A percentile compares a stretch with the other conserved stretches of the same genome.
phyloP scores from a whole-genome alignment of 139 green algal genomes.

The Closterium sp. region DNA sequence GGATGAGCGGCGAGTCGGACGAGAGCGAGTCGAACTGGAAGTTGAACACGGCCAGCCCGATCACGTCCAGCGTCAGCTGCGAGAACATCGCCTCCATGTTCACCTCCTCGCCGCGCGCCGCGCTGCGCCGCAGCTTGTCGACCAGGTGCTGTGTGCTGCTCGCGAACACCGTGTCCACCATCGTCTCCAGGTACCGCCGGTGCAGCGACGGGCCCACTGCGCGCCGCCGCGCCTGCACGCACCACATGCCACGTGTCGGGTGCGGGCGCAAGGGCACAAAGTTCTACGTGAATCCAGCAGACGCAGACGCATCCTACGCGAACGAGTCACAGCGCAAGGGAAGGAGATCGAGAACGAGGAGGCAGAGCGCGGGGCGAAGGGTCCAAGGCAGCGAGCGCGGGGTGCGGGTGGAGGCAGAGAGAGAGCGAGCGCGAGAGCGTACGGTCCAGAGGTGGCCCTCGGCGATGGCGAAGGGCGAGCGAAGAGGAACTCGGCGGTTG shows the following conservation, averaged over 20 bases:
- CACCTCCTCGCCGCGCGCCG: slow-evolving; percentile 58
- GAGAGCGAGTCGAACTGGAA: slow-evolving; percentile 96
- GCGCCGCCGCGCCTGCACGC: slow-evolving; percentile 62
- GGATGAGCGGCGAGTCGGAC: slow-evolving; percentile 52
- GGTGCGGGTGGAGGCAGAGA: too few relatives aligned
- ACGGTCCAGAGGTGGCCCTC: slow-evolving; percentile 59
- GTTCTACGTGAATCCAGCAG: too few relatives aligned
- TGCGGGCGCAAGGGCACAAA: too few relatives aligned
- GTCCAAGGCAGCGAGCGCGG: too few relatives aligned
- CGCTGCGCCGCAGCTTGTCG: slow-evolving; percentile 70
- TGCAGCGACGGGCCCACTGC: slow-evolving; percentile 92
- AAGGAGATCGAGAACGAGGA: too few relatives aligned
- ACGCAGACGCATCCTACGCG: too few relatives aligned
- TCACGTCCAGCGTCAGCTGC: slow-evolving; percentile 94
- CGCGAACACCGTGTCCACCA: slow-evolving; percentile 87
- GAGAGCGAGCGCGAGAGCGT: too few relatives aligned
- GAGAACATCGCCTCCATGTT: slow-evolving; percentile 95
- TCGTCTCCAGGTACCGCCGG: slow-evolving; percentile 84
- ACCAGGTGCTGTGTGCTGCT: slow-evolving; percentile 63
- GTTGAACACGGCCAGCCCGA: slow-evolving; percentile 97
- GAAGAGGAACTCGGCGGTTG: too few relatives aligned
- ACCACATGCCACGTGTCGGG: too few relatives aligned
- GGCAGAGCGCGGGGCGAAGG: too few relatives aligned
- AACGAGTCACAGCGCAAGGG: too few relatives aligned
- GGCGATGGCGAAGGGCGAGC: not conserved